Evolutionary conservation across 495 filamentous ascomycete genomes (phyloP).

Genomic region (Aspergillus ellipticus): DNA sequence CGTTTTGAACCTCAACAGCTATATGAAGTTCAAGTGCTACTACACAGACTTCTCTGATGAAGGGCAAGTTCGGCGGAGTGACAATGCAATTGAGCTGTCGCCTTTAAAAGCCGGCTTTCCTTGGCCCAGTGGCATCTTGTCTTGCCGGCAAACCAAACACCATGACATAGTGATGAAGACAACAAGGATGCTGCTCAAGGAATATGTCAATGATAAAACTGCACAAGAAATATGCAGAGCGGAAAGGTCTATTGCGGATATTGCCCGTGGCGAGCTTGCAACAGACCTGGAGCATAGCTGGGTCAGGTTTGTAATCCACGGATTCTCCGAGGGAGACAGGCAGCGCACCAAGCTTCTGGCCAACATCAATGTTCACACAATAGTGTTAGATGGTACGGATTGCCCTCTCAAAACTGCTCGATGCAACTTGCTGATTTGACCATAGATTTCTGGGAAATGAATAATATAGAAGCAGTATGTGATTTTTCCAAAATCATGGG

Average conservation of each 20-base stretch:
- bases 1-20: neutral
- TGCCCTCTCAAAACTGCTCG: too few species aligned
- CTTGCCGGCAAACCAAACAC: constrained; percentile 6
- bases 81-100: constrained; percentile 4
- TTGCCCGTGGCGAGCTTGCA: neutral
- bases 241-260: constrained; percentile 4
- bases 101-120: constrained; percentile 2
- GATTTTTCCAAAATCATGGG: neutral
- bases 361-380: constrained; percentile 9
- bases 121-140: constrained; percentile 4
- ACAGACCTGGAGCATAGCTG: constrained; percentile 1
- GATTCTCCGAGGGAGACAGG: constrained; percentile 10
- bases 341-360: constrained; percentile 5
- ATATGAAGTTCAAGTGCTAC: neutral
- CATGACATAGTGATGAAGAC: neutral
- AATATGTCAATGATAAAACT: neutral
- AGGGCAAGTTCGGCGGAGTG: neutral
- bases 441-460: constrained; percentile 16
- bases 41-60: neutral
- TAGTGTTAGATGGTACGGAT: constrained; percentile 15
- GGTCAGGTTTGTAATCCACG: constrained; percentile 8
- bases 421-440: neutral
- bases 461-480: neutral
- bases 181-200: neutral
- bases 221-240: neutral